Conservation (phyloP, 345 rosid species). For the Linum usitatissimum region DNA sequence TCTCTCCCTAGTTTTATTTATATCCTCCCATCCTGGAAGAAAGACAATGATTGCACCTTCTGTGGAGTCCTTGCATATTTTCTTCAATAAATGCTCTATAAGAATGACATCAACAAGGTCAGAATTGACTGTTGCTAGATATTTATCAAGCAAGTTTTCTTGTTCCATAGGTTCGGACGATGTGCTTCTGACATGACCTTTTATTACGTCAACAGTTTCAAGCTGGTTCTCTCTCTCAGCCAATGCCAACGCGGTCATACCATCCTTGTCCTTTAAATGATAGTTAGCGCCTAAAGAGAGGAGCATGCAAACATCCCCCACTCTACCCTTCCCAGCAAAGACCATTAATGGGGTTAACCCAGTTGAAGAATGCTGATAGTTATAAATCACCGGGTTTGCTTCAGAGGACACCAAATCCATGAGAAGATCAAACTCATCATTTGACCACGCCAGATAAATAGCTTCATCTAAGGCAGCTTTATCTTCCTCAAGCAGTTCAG, state of each 20-base stretch:
- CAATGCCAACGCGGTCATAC: conserved; percentile 51
- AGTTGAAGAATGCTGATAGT: conserved; percentile 63
- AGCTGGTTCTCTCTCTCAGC: conserved; percentile 57
- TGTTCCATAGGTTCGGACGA: conserved; percentile 29
- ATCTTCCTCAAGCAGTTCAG: conserved; percentile 52
- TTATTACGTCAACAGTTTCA: conserved; percentile 58
- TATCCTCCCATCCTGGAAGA: conserved; percentile 98
- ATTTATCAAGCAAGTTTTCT: conserved; percentile 49
- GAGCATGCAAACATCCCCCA: conserved; percentile 71
- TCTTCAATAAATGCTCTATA: conserved; percentile 55
- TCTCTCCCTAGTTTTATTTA: conserved; percentile 53
- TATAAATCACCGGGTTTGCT: conserved; percentile 40
- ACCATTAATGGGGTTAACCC: conserved; percentile 81
- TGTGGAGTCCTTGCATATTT: conserved; percentile 56
- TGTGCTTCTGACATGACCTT: conserved; percentile 33
- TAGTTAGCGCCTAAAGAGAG: conserved; percentile 69
- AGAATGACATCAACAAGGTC: conserved; percentile 67
- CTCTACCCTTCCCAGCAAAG: conserved; percentile 79
- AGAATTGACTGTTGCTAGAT: conserved; percentile 48
- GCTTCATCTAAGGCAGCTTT: conserved; percentile 71
- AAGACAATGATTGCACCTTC: conserved; percentile 91
- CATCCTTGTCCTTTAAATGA: conserved; percentile 44
- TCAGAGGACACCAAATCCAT: conserved; percentile 57
- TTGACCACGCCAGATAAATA: conserved; percentile 62
- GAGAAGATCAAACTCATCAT: conserved; percentile 72